These are phyloP conservation scores for Pestalotiopsis sp. DNA, from an alignment of 2,329 filamentous ascomycete genomes.

Conservation along the genomic window DNA sequence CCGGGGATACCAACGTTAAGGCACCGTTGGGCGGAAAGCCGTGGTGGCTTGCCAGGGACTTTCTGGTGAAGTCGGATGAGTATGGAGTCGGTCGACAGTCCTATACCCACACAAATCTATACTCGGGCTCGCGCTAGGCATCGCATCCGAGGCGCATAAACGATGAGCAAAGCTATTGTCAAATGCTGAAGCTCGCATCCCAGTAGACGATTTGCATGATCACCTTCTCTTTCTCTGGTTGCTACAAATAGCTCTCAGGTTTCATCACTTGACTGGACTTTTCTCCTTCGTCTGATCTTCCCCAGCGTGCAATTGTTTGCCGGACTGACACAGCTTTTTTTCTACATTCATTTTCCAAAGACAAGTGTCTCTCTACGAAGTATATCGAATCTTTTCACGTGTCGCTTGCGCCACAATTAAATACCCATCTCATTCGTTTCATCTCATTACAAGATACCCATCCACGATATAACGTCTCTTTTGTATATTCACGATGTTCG, in stretches of 20 bases:
- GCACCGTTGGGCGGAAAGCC: background rate
- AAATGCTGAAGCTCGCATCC: background rate
- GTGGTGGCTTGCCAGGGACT: background rate
- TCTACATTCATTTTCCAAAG: background rate
- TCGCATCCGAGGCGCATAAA: background rate
- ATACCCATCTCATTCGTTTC: background rate
- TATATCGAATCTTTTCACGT: background rate
- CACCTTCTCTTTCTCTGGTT: background rate
- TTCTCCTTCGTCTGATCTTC: constrained; percentile 2
- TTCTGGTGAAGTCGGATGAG: background rate
- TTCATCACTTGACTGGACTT: background rate
- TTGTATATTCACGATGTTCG: constrained; percentile 22
- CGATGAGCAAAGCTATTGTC: background rate
- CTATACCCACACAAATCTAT: background rate
- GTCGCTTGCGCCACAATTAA: background rate
- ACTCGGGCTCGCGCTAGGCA: background rate
- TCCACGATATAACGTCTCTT: background rate
- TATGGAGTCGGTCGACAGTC: background rate
- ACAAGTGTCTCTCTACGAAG: background rate
- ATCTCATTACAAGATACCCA: constrained; percentile 3
- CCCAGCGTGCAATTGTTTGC: background rate
- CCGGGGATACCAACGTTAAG: background rate
- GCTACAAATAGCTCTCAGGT: constrained; percentile 9
- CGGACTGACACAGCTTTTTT: background rate
- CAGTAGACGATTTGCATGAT: background rate